A percentile compares a stretch with the other conserved stretches of the same genome.
These are phyloP conservation scores for Pseudogymnoascus sp. DNA, from an alignment of 2,329 filamentous ascomycete species.

Conservation along the genomic window DNA sequence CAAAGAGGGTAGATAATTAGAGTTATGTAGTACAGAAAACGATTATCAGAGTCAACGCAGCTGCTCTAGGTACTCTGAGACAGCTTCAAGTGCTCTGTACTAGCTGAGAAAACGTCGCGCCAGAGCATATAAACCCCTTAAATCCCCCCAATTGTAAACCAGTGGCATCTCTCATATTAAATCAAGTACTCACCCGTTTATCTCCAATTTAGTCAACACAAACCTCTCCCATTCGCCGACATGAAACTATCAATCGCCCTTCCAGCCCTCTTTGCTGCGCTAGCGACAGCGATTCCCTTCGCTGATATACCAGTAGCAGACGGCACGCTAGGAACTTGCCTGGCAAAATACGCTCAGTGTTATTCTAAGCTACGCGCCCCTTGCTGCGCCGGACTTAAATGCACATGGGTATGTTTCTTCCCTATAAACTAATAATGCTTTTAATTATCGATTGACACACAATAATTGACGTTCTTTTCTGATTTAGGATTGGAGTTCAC, in stretches of 20 bases:
- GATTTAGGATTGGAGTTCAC: no score
- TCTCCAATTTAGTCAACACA: no score
- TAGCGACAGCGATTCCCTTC: background rate
- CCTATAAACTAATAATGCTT: no score
- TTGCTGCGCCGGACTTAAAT: no score
- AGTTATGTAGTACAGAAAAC: background rate
- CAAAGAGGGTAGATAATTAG: background rate
- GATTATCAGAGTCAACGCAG: background rate
- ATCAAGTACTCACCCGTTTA: background rate
- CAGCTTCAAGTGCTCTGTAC: background rate
- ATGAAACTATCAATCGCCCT: background rate
- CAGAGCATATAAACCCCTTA: background rate
- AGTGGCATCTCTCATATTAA: background rate
- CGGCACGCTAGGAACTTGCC: background rate
- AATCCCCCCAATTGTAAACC: background rate
- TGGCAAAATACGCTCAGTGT: no score
- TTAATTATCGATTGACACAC: no score
- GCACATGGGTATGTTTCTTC: no score
- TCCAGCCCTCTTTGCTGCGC: background rate
- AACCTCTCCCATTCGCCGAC: background rate
- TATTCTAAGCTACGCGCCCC: no score
- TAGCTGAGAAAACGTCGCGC: background rate
- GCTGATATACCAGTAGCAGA: background rate
- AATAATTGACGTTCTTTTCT: no score
- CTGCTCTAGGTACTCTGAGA: background rate